These are phyloP conservation scores for Sequoiadendron giganteum DNA, from an alignment of 75 land plant species.

Conservation along the genomic window DNA sequence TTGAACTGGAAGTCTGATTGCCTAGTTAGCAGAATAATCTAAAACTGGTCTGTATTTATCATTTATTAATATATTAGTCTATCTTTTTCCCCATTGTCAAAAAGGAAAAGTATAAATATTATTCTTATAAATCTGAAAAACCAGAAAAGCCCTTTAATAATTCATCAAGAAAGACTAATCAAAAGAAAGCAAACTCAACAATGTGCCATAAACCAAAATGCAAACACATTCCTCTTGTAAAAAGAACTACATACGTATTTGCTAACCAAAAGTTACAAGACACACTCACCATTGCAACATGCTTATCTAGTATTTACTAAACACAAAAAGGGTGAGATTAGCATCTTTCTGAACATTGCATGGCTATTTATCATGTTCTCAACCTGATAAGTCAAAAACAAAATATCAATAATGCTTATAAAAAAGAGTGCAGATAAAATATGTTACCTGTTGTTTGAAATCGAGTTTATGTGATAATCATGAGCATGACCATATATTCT, in stretches of 20 bases:
- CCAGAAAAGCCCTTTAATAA: background rate
- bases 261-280: background rate
- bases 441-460: constrained; percentile 59
- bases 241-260: background rate
- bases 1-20: too few species aligned
- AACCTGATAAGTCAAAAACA: background rate
- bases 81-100: too few species aligned
- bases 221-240: background rate
- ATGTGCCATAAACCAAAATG: background rate
- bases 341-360: background rate
- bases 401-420: background rate
- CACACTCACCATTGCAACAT: background rate
- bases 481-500: constrained; percentile 71
- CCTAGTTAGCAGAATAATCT: too few species aligned
- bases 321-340: background rate
- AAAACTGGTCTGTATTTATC: too few species aligned
- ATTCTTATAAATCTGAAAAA: background rate
- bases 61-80: too few species aligned
- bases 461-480: constrained; percentile 64
- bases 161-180: background rate
- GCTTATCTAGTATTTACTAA: background rate
- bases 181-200: background rate
- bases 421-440: background rate
- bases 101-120: background rate
- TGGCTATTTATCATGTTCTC: background rate